A percentile compares a stretch with the other conserved stretches of the same genome.
Conservation (phyloP, 345 rosid genomes). For the Pistacia vera region DNA sequence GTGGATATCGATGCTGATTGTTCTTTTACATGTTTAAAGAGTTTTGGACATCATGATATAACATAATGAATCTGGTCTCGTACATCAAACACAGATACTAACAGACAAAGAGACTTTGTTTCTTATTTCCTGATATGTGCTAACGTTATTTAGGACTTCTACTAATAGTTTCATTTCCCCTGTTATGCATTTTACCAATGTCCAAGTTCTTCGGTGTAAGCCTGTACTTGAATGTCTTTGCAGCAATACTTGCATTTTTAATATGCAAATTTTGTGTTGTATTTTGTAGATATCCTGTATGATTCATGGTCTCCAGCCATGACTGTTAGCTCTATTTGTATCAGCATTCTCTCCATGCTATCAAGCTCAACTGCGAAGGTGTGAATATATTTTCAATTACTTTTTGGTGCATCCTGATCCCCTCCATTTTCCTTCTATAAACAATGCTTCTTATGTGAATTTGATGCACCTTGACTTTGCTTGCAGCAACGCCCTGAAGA, state of each 20-base stretch:
- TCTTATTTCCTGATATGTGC: neutral
- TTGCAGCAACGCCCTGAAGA: constrained; percentile 96
- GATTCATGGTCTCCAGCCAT: constrained; percentile 99
- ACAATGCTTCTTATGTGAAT: neutral
- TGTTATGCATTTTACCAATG: neutral
- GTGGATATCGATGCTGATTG: neutral
- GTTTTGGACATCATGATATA: neutral
- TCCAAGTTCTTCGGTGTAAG: neutral
- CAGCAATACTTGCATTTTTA: constrained; percentile 12
- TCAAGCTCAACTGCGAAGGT: constrained; percentile 98
- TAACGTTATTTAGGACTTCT: neutral
- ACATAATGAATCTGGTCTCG: neutral
- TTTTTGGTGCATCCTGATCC: neutral
- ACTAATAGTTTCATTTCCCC: neutral
- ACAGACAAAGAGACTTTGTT: neutral
- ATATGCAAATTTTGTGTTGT: constrained; percentile 7
- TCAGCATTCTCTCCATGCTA: constrained; percentile 98
- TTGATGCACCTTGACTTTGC: constrained; percentile 14
- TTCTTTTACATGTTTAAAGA: neutral
- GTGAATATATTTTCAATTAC: constrained; percentile 6
- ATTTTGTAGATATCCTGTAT: constrained; percentile 80
- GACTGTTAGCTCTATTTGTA: constrained; percentile 96
- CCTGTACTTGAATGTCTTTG: constrained; percentile 15
- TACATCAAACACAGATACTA: neutral
- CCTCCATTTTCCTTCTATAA: neutral